Conservation (phyloP, 2,329 filamentous ascomycete species). For the Alternaria arbusti region DNA sequence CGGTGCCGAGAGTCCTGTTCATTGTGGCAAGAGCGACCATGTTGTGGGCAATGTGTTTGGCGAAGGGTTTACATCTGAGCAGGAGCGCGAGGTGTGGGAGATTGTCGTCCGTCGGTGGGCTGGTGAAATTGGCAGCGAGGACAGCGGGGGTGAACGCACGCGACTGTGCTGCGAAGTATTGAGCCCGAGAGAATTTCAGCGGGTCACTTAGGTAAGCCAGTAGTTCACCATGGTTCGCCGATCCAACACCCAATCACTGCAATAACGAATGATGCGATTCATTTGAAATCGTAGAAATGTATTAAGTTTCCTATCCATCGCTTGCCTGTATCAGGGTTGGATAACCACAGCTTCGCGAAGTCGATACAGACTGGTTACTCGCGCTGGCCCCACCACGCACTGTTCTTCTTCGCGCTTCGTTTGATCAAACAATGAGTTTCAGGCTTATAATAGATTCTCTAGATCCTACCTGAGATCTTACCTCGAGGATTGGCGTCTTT, state of each 20-base stretch:
- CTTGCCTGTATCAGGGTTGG: background rate
- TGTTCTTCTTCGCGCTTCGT: background rate
- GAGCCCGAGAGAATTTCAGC: slow-evolving; percentile 14
- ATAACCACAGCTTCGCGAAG: background rate
- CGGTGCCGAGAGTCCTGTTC: slow-evolving; percentile 32
- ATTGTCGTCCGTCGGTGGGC: background rate
- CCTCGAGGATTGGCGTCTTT: background rate
- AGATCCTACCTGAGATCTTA: background rate
- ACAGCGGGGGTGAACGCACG: slow-evolving; percentile 22
- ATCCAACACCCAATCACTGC: background rate
- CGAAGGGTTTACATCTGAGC: slow-evolving; percentile 37
- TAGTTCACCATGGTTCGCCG: background rate
- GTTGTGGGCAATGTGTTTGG: slow-evolving; percentile 16
- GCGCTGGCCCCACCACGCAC: background rate
- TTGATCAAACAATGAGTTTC: background rate
- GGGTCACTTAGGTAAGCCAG: slow-evolving; percentile 20
- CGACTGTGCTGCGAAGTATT: slow-evolving; percentile 12
- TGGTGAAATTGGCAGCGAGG: slow-evolving; percentile 18
- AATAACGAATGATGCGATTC: background rate
- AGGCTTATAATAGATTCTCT: background rate
- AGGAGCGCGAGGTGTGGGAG: slow-evolving; percentile 2
- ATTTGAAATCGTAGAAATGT: background rate
- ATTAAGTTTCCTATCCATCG: background rate
- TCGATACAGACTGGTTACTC: background rate
- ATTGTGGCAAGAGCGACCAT: slow-evolving; percentile 50